Base-by-base conservation (phyloP, 805 yeast species). In the Saccharomycopsis guyanensis region DNA sequence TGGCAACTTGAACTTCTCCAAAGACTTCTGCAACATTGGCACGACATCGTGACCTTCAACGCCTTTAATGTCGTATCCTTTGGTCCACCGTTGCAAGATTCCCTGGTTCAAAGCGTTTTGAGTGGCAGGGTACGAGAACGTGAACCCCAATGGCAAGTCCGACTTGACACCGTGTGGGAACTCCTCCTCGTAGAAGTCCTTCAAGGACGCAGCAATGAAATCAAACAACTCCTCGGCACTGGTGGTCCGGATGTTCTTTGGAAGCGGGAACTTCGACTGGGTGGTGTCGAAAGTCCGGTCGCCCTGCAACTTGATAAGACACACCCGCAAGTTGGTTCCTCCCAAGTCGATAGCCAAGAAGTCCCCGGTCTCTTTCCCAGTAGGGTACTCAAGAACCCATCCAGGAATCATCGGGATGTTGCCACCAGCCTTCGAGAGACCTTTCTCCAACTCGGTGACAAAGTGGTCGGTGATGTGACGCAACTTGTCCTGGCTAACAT, bases 351-450 rank as follows among this genome's bases (percentile, higher is more conserved):
- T 83, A 44, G 97, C 97, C 62, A 91, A 69, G 66, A 75, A 91
- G 56, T 86, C 81, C 55, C 98, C 98, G 36, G 73, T 75, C 66
- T 91, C 98, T 56, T 78, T 69, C 55, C 98, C 98, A 42, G 91
- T 82, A 55, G 97, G 97, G 71, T 72, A 83, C 59, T 84, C 94
- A 73, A 88, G 71, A 46, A 91, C 97, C 97, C 97, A 91, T 52
- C 94, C 86, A 40, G 95, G 95, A 61, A 83, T 88, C 97, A 91
- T 91, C 52, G 98, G 97, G 59, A 87, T 86, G 64, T 82, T 82
- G 49, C 93, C 94, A 43, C 93, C 91, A 48, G 72, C 65, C 60
- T 75, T 72, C 50, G 81, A 72, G 55, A 84, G 73, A 51, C 97
- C 97, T 64, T 84, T 84, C 53, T 80, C 78, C 57, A 91, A 76